A percentile compares a stretch with the other conserved stretches of the same genome.
Conservation (phyloP, 371 early-diverging fungal genomes). For the Coemansia sp. region DNA sequence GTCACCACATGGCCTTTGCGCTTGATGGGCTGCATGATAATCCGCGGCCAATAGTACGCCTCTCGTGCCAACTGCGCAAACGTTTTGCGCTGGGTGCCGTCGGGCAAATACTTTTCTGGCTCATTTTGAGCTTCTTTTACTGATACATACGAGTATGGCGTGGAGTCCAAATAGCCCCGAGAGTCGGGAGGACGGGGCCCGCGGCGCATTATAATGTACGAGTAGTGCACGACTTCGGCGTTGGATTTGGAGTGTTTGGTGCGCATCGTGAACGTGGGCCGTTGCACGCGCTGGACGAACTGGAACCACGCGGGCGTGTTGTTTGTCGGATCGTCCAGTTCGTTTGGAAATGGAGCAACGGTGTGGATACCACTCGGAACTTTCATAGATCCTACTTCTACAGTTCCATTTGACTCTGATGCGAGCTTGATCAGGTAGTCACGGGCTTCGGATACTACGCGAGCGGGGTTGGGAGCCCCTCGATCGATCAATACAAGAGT, state of each 20-base stretch:
- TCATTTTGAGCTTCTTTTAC: neutral
- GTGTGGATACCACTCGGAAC: slow-evolving; percentile 12
- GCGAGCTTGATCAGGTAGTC: slow-evolving; percentile 58
- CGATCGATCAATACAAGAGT: slow-evolving; percentile 82
- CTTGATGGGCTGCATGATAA: slow-evolving; percentile 72
- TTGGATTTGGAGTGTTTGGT: slow-evolving; percentile 70
- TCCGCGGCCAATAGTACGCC: slow-evolving; percentile 70
- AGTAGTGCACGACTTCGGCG: slow-evolving; percentile 74
- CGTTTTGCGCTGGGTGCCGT: slow-evolving; percentile 18
- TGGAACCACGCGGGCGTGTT: slow-evolving; percentile 71
- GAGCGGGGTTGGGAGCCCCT: slow-evolving; percentile 79
- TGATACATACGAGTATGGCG: neutral
- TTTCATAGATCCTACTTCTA: neutral
- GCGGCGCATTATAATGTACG: slow-evolving; percentile 74
- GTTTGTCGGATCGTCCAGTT: slow-evolving; percentile 23
- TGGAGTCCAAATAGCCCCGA: neutral
- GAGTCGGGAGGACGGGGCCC: slow-evolving; percentile 57
- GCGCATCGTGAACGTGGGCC: slow-evolving; percentile 70
- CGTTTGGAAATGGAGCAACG: slow-evolving; percentile 41
- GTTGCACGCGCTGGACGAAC: slow-evolving; percentile 78
- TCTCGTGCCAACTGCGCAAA: slow-evolving; percentile 24
- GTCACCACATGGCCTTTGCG: slow-evolving; percentile 73
- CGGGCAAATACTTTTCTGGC: neutral
- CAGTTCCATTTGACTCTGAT: neutral
- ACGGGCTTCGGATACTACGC: slow-evolving; percentile 69